phyloP scores from a whole-genome alignment of 257 asterid genomes.

The Fraxinus cuspidata region DNA sequence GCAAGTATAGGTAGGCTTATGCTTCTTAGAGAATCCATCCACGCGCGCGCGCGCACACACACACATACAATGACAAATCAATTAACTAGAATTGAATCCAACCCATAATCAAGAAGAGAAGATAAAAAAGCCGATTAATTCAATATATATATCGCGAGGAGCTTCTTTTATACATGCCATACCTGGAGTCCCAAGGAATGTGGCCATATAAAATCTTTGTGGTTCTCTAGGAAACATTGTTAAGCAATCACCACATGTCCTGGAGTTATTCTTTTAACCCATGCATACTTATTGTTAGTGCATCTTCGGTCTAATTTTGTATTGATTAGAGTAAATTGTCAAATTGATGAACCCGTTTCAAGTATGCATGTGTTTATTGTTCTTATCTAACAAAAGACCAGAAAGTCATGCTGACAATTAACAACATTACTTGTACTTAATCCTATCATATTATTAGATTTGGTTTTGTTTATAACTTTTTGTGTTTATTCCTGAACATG shows the following conservation, averaged over 20 bases:
- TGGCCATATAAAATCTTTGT: background rate
- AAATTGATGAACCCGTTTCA: background rate
- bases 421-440: background rate
- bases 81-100: too few species aligned
- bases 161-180: background rate
- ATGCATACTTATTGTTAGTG: background rate
- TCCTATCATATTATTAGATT: background rate
- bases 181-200: slow-evolving; percentile 7
- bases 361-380: background rate
- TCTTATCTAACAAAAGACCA: background rate
- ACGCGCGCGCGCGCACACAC: too few species aligned
- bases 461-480: background rate
- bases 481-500: slow-evolving; percentile 21
- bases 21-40: background rate
- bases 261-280: background rate
- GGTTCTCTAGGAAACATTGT: background rate
- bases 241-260: background rate
- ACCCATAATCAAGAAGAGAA: too few species aligned
- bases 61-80: too few species aligned
- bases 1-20: slow-evolving; percentile 78
- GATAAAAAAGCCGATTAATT: too few species aligned
- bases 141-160: background rate
- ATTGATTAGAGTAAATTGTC: background rate
- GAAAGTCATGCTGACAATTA: background rate
- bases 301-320: background rate